Evolutionary conservation across 2,329 filamentous ascomycete species (phyloP).

Genomic region (Rosellinia necatrix): DNA sequence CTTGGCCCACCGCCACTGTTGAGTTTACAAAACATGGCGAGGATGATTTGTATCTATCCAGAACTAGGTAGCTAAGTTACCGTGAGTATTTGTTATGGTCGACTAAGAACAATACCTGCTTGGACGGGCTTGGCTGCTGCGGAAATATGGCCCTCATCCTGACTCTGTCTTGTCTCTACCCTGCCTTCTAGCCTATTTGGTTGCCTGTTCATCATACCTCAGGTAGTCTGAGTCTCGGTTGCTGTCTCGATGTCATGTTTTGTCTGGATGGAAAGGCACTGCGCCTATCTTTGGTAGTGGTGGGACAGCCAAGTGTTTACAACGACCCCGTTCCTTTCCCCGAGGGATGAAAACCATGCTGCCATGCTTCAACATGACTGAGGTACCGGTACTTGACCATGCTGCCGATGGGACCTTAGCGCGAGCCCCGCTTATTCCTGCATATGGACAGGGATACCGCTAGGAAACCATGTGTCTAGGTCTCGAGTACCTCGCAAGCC

Average conservation of each 20-base stretch:
- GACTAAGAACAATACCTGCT: too few species aligned
- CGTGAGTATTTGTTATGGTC: not conserved
- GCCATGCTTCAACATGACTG: constrained; percentile 21
- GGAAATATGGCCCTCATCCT: not conserved
- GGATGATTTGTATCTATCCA: too few species aligned
- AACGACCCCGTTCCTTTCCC: constrained; percentile 18
- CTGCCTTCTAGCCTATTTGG: too few species aligned
- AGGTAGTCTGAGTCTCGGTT: too few species aligned
- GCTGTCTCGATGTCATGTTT: constrained; percentile 14
- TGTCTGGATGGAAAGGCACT: constrained; percentile 10
- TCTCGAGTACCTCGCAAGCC: constrained; percentile 33
- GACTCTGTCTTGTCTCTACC: not conserved
- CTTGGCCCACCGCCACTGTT: too few species aligned
- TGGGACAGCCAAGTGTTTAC: constrained; percentile 5
- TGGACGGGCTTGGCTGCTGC: not conserved
- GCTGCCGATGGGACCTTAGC: constrained; percentile 31
- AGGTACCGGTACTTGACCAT: constrained; percentile 34
- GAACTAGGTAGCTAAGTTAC: not conserved
- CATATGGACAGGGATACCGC: constrained; percentile 32
- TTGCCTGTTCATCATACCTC: too few species aligned
- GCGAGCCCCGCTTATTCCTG: constrained; percentile 33
- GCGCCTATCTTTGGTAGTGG: too few species aligned
- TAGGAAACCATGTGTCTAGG: constrained; percentile 25
- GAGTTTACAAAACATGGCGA: too few species aligned
- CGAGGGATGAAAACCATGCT: constrained; percentile 23